These are phyloP conservation scores for Petunia axillaris DNA, from an alignment of 257 asterid genomes.

Conservation along the genomic window DNA sequence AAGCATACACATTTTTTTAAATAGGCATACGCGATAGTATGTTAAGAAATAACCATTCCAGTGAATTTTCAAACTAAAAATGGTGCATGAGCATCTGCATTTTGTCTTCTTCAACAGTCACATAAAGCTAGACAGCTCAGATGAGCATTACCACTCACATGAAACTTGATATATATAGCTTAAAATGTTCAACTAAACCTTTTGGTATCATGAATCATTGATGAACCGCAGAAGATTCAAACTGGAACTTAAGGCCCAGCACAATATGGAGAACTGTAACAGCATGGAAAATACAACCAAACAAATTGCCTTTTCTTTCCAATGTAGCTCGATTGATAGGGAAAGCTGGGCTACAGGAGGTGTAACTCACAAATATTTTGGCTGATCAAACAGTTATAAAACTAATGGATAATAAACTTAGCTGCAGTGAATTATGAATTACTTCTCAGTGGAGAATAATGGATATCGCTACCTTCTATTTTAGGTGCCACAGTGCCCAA, in stretches of 20 bases:
- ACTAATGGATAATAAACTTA: not conserved
- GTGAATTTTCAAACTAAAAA: not conserved
- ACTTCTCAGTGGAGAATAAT: not conserved
- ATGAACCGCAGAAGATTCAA: slow-evolving; percentile 16
- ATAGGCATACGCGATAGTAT: not conserved
- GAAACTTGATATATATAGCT: not conserved
- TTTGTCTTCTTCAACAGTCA: not conserved
- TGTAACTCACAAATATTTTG: not conserved
- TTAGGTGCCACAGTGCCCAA: slow-evolving; percentile 99
- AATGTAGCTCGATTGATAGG: not conserved
- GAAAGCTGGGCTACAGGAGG: not conserved
- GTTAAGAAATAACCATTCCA: not conserved
- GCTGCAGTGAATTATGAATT: not conserved
- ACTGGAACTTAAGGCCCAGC: not conserved
- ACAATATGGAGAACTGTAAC: not conserved
- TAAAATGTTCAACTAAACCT: slow-evolving; percentile 7
- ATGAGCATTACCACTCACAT: not conserved
- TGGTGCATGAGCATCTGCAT: not conserved
- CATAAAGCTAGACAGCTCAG: not conserved
- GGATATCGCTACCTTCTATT: slow-evolving; percentile 73
- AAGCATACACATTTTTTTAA: not conserved
- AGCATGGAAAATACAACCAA: not conserved
- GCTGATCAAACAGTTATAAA: slow-evolving; percentile 1
- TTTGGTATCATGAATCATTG: slow-evolving; percentile 13
- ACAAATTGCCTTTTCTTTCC: not conserved